These are phyloP conservation scores for Neurospora tetraspora DNA, from an alignment of 495 filamentous ascomycete species.

Conservation along the genomic window DNA sequence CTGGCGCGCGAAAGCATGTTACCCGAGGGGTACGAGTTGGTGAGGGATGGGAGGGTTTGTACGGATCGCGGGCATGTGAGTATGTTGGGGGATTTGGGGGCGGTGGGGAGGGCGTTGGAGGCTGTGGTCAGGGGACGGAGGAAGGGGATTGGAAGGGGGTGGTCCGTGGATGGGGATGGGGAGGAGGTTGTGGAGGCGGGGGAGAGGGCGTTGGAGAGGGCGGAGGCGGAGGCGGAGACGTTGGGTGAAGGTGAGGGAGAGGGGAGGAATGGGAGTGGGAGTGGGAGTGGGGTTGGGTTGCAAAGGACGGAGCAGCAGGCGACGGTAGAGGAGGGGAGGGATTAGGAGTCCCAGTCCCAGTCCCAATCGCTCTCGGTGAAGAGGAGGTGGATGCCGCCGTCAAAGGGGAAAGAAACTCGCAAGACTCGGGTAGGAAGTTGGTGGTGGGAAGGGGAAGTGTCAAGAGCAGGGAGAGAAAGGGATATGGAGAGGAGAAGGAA, in stretches of 20 bases:
- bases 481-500: neutral
- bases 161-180: neutral
- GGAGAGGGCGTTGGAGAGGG: neutral
- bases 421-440: neutral
- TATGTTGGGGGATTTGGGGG: slow-evolving; percentile 75
- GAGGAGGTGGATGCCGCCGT: neutral
- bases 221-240: neutral
- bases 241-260: neutral
- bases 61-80: slow-evolving; percentile 81
- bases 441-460: neutral
- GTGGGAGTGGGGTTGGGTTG: neutral
- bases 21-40: slow-evolving; percentile 66
- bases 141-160: slow-evolving; percentile 59
- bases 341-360: neutral
- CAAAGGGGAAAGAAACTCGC: neutral
- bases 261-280: too few relatives aligned
- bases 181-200: neutral
- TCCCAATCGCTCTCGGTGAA: neutral
- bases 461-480: neutral
- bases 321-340: neutral
- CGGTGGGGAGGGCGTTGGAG: slow-evolving; percentile 61
- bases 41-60: slow-evolving; percentile 59
- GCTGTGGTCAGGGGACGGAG: slow-evolving; percentile 55
- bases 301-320: neutral
- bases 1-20: slow-evolving; percentile 54